Evolutionary conservation across 2,329 filamentous ascomycete genomes (phyloP).

Genomic region (Lasiodiplodia gonubiensis): DNA sequence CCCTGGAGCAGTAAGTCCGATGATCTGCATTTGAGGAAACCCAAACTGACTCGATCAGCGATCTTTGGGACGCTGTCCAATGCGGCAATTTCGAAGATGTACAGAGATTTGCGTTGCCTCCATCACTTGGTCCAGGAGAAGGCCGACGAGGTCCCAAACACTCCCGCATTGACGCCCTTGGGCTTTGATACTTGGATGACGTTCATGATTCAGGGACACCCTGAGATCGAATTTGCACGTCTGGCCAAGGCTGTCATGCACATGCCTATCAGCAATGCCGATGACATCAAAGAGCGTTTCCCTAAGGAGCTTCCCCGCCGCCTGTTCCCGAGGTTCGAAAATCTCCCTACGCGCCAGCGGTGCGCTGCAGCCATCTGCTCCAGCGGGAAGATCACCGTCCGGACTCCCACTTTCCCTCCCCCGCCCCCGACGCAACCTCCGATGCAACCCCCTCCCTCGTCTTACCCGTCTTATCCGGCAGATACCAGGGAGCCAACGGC

Average conservation of each 20-base stretch:
- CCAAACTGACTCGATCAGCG: slow-evolving; percentile 30
- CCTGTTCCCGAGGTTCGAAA: slow-evolving; percentile 68
- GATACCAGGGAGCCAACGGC: slow-evolving; percentile 38
- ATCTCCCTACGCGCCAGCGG: slow-evolving; percentile 63
- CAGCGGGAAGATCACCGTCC: slow-evolving; percentile 48
- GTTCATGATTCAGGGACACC: slow-evolving; percentile 74
- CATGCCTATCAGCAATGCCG: slow-evolving; percentile 71
- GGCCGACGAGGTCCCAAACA: slow-evolving; percentile 38
- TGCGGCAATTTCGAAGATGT: slow-evolving; percentile 51
- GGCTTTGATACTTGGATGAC: slow-evolving; percentile 69
- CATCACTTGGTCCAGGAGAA: slow-evolving; percentile 54
- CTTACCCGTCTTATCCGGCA: slow-evolving; percentile 37
- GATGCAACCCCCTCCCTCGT: slow-evolving; percentile 34
- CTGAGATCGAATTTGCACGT: slow-evolving; percentile 74
- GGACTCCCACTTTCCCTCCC: slow-evolving; percentile 44
- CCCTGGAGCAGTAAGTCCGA: slow-evolving; percentile 66
- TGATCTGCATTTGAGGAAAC: not conserved
- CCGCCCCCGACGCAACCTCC: slow-evolving; percentile 33
- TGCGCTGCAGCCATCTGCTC: slow-evolving; percentile 66
- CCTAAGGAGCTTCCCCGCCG: slow-evolving; percentile 79
- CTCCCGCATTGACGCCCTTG: slow-evolving; percentile 54
- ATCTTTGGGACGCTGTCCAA: slow-evolving; percentile 53
- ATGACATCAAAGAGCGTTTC: slow-evolving; percentile 71
- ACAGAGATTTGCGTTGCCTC: slow-evolving; percentile 54
- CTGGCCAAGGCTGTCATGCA: slow-evolving; percentile 71